These are phyloP conservation scores for Aurifilum marmelostoma DNA, from an alignment of 2,329 filamentous ascomycete genomes.

Conservation along the genomic window DNA sequence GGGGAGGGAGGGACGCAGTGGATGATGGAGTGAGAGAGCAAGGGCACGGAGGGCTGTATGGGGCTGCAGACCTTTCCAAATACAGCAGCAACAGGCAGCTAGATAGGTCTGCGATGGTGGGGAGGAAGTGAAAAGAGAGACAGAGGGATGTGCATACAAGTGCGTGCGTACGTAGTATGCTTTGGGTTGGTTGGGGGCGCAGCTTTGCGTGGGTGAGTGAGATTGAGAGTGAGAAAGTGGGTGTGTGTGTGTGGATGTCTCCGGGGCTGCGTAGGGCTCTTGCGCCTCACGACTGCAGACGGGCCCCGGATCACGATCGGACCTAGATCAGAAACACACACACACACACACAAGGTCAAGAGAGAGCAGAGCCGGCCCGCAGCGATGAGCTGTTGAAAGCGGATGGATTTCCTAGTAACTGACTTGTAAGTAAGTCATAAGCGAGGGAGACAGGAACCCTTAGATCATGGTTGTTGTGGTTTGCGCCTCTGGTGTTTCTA, in stretches of 20 bases:
- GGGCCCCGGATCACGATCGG: constrained; percentile 11
- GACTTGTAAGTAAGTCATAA: neutral
- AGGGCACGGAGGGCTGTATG: neutral
- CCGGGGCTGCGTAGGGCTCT: constrained; percentile 11
- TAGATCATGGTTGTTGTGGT: neutral
- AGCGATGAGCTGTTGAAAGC: constrained; percentile 1
- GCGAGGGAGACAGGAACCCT: neutral
- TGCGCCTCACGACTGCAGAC: constrained; percentile 24
- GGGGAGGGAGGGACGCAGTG: neutral
- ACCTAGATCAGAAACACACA: neutral
- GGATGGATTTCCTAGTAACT: neutral
- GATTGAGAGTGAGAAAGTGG: no score
- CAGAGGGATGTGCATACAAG: neutral
- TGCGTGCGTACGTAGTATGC: constrained; percentile 14
- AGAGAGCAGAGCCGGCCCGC: constrained; percentile 2
- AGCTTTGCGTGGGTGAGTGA: constrained; percentile 9
- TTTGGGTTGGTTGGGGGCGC: constrained; percentile 19
- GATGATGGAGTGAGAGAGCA: no score
- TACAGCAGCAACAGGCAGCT: constrained; percentile 17
- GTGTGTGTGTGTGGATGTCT: neutral
- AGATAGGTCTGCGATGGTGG: constrained; percentile 4
- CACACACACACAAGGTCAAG: neutral
- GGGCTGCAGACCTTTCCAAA: constrained; percentile 14
- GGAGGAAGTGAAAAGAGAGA: neutral
- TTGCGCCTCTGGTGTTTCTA: constrained; percentile 16